phyloP scores from a whole-genome alignment of 2,329 filamentous ascomycete genomes.

The Colletotrichum sp. region DNA sequence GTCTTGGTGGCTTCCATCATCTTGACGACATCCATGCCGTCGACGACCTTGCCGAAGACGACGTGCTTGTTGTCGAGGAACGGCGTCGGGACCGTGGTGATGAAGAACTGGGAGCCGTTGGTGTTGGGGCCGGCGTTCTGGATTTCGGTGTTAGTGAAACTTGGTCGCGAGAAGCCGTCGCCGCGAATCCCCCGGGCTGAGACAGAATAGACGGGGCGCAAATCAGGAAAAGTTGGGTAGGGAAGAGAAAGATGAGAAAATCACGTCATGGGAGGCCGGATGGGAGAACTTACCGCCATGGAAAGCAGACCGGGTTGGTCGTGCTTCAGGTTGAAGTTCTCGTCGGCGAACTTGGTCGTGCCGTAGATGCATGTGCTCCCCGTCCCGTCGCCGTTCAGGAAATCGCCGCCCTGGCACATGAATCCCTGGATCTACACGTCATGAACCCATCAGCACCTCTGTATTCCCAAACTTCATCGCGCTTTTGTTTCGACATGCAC shows the following conservation, averaged over 20 bases:
- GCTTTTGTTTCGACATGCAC: background rate
- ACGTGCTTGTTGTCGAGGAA: constrained; percentile 94
- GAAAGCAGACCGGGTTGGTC: constrained; percentile 81
- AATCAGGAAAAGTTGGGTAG: background rate
- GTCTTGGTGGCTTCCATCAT: constrained; percentile 95
- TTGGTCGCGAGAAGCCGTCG: background rate
- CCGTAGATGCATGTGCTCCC: constrained; percentile 91
- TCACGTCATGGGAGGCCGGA: background rate
- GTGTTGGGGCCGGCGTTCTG: constrained; percentile 91
- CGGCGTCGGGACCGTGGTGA: constrained; percentile 86
- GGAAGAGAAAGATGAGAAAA: background rate
- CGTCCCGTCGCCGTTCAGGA: constrained; percentile 90
- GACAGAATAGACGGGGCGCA: background rate
- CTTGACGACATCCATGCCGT: constrained; percentile 87
- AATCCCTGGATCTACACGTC: constrained; percentile 81
- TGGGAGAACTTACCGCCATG: constrained; percentile 79
- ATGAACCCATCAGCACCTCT: background rate
- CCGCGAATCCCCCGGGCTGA: background rate
- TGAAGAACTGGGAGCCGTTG: constrained; percentile 97
- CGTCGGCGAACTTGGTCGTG: constrained; percentile 82
- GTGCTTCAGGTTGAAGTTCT: constrained; percentile 86
- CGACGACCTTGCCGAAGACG: constrained; percentile 89
- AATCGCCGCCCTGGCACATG: constrained; percentile 98
- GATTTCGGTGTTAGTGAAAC: background rate
- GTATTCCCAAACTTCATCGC: background rate